phyloP scores from a whole-genome alignment of 768 basidiomycete genomes.

The Leccinum truebloodii region DNA sequence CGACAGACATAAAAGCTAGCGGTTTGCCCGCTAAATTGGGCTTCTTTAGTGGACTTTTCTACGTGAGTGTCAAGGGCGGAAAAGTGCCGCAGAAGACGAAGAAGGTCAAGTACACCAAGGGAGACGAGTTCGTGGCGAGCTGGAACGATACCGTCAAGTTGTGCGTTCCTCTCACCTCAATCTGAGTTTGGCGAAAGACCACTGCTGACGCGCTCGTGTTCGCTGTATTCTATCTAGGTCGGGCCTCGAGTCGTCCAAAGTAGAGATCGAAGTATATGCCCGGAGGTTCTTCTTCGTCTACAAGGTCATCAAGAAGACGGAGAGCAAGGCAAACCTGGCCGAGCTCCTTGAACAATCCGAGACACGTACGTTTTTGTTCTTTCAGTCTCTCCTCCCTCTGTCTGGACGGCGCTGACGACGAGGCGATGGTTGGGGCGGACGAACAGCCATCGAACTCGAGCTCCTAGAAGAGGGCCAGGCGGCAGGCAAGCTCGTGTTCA shows the following conservation, averaged over 20 bases:
- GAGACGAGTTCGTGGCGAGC: constrained; percentile 31
- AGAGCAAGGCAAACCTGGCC: constrained; percentile 33
- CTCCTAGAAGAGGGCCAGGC: constrained; percentile 34
- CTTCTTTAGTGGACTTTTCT: constrained; percentile 31
- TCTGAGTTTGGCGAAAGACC: background rate
- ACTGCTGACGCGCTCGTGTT: constrained; percentile 1
- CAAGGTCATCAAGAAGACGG: constrained; percentile 36
- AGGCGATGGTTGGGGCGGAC: background rate
- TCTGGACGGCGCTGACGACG: background rate
- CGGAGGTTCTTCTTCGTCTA: constrained; percentile 34
- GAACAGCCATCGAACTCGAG: constrained; percentile 31
- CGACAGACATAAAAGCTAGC: constrained; percentile 36
- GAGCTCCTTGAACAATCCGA: constrained; percentile 35
- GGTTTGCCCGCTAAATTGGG: constrained; percentile 35
- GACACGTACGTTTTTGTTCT: constrained; percentile 23
- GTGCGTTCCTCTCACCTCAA: constrained; percentile 16
- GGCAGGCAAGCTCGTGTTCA: constrained; percentile 31
- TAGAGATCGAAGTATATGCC: constrained; percentile 37
- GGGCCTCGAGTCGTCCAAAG: constrained; percentile 32
- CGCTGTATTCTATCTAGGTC: constrained; percentile 18
- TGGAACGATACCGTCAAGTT: constrained; percentile 30
- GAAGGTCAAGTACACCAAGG: constrained; percentile 24
- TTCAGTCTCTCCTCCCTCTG: background rate
- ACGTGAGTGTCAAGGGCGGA: constrained; percentile 31
- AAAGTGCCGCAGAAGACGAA: constrained; percentile 30